Percentiles rank a stretch among this genome's conserved stretches.
phyloP scores from a whole-genome alignment of 2,329 filamentous ascomycete genomes.

The Pseudocercospora ulei region DNA sequence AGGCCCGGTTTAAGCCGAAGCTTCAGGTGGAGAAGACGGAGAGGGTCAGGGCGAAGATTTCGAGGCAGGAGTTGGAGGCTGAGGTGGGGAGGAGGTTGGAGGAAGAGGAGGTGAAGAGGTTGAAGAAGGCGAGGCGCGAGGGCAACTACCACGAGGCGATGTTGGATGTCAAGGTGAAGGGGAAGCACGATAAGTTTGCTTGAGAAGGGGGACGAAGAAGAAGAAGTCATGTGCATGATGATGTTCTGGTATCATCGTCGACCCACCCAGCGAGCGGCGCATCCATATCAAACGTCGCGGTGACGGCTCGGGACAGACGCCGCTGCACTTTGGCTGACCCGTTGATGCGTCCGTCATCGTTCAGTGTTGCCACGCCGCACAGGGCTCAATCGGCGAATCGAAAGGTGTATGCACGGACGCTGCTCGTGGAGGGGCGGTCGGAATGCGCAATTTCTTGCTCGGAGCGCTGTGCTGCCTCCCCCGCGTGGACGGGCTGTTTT shows the following conservation, averaged over 20 bases:
- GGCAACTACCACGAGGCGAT: constrained; percentile 84
- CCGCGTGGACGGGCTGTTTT: too few species aligned
- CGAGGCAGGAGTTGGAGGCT: constrained; percentile 54
- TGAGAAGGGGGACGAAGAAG: constrained; percentile 25
- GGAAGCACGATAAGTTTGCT: constrained; percentile 78
- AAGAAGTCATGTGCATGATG: too few species aligned
- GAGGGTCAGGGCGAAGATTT: constrained; percentile 76
- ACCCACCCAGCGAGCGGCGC: background rate
- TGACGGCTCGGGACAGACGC: background rate
- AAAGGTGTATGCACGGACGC: background rate
- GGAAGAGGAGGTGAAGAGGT: constrained; percentile 72
- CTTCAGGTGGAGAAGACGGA: constrained; percentile 71
- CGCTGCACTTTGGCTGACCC: background rate
- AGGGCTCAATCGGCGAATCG: background rate
- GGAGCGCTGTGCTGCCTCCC: background rate
- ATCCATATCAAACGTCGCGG: background rate
- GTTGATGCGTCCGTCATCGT: too few species aligned
- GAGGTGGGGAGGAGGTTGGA: constrained; percentile 30
- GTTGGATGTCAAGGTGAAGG: constrained; percentile 79
- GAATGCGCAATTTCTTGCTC: constrained; percentile 2
- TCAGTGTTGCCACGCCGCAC: too few species aligned
- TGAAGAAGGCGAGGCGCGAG: constrained; percentile 75
- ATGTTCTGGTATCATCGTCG: too few species aligned
- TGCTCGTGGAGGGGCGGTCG: background rate
- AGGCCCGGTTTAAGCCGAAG: constrained; percentile 82